Conservation (phyloP, 2,329 filamentous ascomycete species). For the Neocucurbitaria cava region DNA sequence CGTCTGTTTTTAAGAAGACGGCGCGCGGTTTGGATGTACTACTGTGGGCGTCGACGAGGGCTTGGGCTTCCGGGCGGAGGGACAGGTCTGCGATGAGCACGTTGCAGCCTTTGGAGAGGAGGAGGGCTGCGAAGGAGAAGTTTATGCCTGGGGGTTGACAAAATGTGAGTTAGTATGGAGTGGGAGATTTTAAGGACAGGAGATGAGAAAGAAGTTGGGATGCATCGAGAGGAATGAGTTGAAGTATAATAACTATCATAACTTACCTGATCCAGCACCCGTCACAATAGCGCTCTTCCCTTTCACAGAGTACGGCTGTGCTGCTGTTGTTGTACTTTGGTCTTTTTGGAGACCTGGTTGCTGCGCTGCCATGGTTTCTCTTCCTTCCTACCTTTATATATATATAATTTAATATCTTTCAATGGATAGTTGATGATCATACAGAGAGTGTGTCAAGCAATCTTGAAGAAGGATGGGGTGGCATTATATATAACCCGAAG, state of each 20-base stretch:
- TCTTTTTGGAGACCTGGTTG: constrained; percentile 9
- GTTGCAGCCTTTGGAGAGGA: constrained; percentile 55
- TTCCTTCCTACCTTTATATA: no score
- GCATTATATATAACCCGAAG: no score
- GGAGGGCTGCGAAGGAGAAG: constrained; percentile 53
- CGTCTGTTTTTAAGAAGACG: constrained; percentile 55
- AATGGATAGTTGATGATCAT: no score
- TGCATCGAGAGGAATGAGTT: no score
- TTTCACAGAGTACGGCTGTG: constrained; percentile 45
- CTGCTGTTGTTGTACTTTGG: background rate
- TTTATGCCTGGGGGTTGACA: constrained; percentile 52
- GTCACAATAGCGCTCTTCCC: constrained; percentile 59
- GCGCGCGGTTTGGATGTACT: constrained; percentile 41
- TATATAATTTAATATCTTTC: no score
- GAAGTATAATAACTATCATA: no score
- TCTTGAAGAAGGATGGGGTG: no score
- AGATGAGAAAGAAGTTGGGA: no score
- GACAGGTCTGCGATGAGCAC: constrained; percentile 58
- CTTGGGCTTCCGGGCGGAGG: constrained; percentile 56
- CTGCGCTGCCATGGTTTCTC: constrained; percentile 9
- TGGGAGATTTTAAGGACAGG: no score
- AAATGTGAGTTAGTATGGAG: background rate
- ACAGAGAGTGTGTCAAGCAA: background rate
- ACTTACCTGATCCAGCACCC: constrained; percentile 52
- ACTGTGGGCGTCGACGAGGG: constrained; percentile 45